phyloP scores from a whole-genome alignment of 805 yeast genomes.

The Saccharomycopsis fibuligera region DNA sequence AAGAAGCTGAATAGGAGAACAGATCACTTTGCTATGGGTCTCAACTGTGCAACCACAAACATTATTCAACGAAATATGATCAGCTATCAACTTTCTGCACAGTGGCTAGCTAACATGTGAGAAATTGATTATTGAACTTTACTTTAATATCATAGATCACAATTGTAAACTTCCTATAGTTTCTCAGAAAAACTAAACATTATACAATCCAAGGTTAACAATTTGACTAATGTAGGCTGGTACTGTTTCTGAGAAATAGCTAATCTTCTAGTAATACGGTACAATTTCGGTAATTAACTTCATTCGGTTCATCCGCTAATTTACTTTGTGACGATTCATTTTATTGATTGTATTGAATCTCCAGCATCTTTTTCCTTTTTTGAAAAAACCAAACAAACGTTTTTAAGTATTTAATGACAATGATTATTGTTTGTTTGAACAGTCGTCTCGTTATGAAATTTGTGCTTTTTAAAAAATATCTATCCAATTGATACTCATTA shows the following conservation, averaged over 20 bases:
- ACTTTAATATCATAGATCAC: no score
- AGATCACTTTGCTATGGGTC: background rate
- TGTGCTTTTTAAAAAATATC: no score
- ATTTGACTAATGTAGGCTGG: no score
- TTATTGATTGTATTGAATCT: background rate
- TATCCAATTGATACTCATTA: no score
- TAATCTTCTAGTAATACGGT: background rate
- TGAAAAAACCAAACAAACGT: no score
- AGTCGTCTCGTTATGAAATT: no score
- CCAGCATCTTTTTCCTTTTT: constrained; percentile 1
- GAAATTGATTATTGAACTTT: no score
- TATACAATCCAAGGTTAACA: background rate
- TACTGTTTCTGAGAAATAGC: background rate
- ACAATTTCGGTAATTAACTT: background rate
- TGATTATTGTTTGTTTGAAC: no score
- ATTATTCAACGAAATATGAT: background rate
- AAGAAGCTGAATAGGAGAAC: background rate
- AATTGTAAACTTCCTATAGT: no score
- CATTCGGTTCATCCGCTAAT: background rate
- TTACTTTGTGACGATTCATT: no score
- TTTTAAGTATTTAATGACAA: no score
- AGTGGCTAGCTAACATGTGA: background rate
- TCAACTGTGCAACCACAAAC: background rate
- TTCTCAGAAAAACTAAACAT: background rate
- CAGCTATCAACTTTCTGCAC: background rate